Evolutionary conservation across 805 yeast genomes (phyloP).

Genomic region (Monosporozyma servazzii): DNA sequence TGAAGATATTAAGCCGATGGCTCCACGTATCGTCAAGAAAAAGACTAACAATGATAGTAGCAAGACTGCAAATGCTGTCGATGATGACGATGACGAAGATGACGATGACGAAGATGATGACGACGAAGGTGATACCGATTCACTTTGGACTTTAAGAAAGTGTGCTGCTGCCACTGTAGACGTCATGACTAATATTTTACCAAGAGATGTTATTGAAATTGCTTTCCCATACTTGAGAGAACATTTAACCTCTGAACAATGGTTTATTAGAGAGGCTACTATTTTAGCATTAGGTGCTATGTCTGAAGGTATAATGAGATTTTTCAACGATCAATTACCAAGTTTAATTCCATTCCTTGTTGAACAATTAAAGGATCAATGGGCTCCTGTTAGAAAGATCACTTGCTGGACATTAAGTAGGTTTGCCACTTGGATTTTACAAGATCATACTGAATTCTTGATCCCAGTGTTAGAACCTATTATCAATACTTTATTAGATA

Average conservation of each 20-base stretch:
- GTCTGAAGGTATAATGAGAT: slow-evolving; percentile 76
- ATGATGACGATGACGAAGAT: slow-evolving; percentile 43
- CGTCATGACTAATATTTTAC: slow-evolving; percentile 57
- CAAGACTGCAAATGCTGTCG: slow-evolving; percentile 39
- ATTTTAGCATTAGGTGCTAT: slow-evolving; percentile 93
- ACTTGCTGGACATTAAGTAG: slow-evolving; percentile 93
- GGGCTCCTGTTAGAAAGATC: slow-evolving; percentile 84
- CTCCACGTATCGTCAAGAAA: slow-evolving; percentile 53
- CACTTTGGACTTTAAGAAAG: slow-evolving; percentile 86
- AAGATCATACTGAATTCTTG: slow-evolving; percentile 60
- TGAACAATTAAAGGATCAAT: slow-evolving; percentile 61
- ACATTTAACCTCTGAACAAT: slow-evolving; percentile 56
- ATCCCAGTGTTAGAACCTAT: slow-evolving; percentile 72
- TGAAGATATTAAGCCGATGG: slow-evolving; percentile 80
- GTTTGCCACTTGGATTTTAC: slow-evolving; percentile 72
- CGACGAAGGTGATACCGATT: slow-evolving; percentile 55
- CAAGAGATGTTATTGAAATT: slow-evolving; percentile 55
- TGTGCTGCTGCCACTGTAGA: slow-evolving; percentile 93
- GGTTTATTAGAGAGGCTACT: slow-evolving; percentile 91
- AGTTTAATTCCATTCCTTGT: slow-evolving; percentile 76
- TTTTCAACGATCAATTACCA: slow-evolving; percentile 64
- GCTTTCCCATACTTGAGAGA: slow-evolving; percentile 71
- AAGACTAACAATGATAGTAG: slow-evolving; percentile 37
- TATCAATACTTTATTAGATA: slow-evolving; percentile 66
- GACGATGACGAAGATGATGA: slow-evolving; percentile 67